phyloP scores from a whole-genome alignment of 2,329 filamentous ascomycete genomes.

The Leptographium procerum region DNA sequence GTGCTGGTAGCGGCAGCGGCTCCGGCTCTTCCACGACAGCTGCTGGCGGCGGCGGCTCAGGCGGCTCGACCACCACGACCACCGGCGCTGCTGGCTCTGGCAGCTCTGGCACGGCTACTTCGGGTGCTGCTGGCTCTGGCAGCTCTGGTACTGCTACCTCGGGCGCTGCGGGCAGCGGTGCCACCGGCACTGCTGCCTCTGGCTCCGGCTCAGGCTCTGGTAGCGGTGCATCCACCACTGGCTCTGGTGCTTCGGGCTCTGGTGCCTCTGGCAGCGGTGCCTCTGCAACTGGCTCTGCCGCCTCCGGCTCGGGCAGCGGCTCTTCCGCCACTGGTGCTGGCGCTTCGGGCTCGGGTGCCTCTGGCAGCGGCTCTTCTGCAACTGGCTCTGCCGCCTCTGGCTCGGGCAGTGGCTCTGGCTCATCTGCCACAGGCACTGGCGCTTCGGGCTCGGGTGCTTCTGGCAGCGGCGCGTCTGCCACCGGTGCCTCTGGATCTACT shows the following conservation, averaged over 20 bases:
- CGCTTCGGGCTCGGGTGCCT: neutral
- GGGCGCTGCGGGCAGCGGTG: too few species aligned
- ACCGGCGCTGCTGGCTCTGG: neutral
- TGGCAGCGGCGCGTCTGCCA: conserved; percentile 3
- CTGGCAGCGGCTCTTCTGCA: neutral
- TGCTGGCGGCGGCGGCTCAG: neutral
- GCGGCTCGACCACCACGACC: neutral
- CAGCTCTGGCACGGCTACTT: neutral
- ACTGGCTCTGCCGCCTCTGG: neutral
- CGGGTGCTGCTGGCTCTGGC: conserved; percentile 1
- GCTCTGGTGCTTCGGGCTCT: neutral
- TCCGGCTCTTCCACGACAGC: neutral
- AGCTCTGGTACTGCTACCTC: neutral
- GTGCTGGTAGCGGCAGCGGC: neutral
- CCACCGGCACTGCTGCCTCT: neutral
- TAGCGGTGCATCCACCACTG: neutral
- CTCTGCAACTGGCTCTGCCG: conserved; percentile 1
- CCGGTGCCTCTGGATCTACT: neutral
- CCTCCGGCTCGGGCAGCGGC: neutral
- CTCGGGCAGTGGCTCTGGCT: conserved; percentile 2
- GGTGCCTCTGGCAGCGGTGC: neutral
- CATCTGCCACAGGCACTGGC: neutral
- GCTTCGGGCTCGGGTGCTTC: too few species aligned
- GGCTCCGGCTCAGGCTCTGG: neutral
- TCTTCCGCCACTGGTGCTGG: neutral